These are phyloP conservation scores for Naganishia vaughanmartiniae DNA, from an alignment of 768 basidiomycete genomes.

Conservation along the genomic window DNA sequence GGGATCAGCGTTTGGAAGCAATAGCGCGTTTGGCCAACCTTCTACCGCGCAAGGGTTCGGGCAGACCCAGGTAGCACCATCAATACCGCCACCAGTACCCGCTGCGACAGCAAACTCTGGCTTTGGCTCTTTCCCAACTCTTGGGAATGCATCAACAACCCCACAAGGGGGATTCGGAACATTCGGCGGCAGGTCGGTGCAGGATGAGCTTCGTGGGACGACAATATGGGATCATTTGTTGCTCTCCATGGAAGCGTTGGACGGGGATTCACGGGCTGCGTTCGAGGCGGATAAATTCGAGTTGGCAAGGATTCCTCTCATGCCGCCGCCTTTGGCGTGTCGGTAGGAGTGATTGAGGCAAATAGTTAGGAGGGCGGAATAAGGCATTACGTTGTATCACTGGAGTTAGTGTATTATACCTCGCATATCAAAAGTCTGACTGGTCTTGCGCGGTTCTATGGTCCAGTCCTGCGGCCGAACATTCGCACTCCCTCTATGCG, in stretches of 20 bases:
- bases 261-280: slow-evolving; percentile 7
- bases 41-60: not conserved
- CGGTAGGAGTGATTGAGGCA: not conserved
- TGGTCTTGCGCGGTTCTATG: no score
- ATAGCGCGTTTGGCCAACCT: not conserved
- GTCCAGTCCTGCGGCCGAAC: no score
- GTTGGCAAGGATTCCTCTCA: slow-evolving; percentile 28
- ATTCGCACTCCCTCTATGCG: no score
- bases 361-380: not conserved
- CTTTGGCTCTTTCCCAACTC: slow-evolving; percentile 6
- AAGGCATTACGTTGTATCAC: not conserved
- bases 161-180: slow-evolving; percentile 22
- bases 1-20: slow-evolving; percentile 12
- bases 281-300: slow-evolving; percentile 31
- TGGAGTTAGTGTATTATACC: not conserved
- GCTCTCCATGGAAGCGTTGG: slow-evolving; percentile 14
- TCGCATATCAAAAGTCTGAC: no score
- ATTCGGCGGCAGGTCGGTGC: not conserved
- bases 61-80: not conserved
- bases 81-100: not conserved
- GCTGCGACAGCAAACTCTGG: not conserved
- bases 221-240: slow-evolving; percentile 32
- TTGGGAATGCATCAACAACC: not conserved
- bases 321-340: slow-evolving; percentile 33
- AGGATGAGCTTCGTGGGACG: not conserved